Evolutionary conservation across 805 yeast genomes (phyloP), one percentile per base, ranked within the genome.

Genomic region (Yarrowia keelungensis): DNA sequence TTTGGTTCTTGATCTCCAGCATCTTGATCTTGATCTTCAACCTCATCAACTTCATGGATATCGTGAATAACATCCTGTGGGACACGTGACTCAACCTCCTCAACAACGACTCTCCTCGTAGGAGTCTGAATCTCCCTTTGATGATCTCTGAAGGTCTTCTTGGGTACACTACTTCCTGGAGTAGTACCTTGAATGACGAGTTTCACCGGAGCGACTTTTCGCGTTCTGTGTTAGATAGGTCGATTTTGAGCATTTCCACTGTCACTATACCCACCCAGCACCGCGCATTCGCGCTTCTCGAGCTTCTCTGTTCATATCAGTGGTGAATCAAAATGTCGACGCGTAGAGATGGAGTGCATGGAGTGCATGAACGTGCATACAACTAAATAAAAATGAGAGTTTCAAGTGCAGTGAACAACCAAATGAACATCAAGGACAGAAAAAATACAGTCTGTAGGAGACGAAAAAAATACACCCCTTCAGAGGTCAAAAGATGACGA

Each of bases 241-340:
- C 32, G 8, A 9, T 26, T 3, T 10, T 16, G 19, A 10, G 19
- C 10, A 38, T 12, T 5, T 35, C 4, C 11, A 9, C 16, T 14
- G 32, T 5, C 9, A 56, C 62, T 56, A 26, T 26, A 26, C 32
- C 32, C 47, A 56, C 62, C 56, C 67, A 1, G 67, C 67, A 8
- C 67, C 67, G 14, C 67, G 38, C 43, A 62, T 15, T 8, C 67
- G 54, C 26, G 67, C 56, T 32, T 62, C 67, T 47, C 67, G 19
- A 8, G 39, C 56, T 8, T 62, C 67, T 26, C 56, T 14, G 56
- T 62, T 62, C 67, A 62, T 62, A 8, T 3, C 8, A 45, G 16
- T 14, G 39, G 8, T 11, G 16, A 9, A 26, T 53, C n/a, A 47
- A 41, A 38, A 56, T 26, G 59, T 53, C 14, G 58, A 53, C 59